These are phyloP conservation scores for Cicer chorassanicum DNA, from an alignment of 306 rosid genomes.

Conservation along the genomic window DNA sequence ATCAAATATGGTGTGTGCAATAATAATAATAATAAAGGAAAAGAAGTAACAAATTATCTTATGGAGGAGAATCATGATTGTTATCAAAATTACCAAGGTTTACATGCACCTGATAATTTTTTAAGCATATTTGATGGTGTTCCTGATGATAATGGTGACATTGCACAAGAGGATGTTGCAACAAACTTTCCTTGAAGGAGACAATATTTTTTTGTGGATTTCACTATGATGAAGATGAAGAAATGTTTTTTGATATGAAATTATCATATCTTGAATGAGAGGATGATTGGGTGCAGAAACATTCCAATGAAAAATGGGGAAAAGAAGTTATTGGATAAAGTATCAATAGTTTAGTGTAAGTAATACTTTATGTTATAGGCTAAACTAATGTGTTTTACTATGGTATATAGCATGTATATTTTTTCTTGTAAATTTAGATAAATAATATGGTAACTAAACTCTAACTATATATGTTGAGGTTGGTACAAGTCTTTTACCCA, in stretches of 20 bases:
- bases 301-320: constrained; percentile 14
- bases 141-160: constrained; percentile 40
- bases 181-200: constrained; percentile 16
- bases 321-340: background rate
- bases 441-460: no score
- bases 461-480: no score
- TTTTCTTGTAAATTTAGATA: no score
- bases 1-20: constrained; percentile 31
- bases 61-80: constrained; percentile 51
- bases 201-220: constrained; percentile 13
- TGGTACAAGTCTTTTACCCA: no score
- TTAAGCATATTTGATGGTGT: constrained; percentile 46
- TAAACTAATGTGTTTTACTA: background rate
- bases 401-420: no score
- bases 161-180: constrained; percentile 18
- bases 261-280: constrained; percentile 43
- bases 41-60: constrained; percentile 43
- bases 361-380: background rate
- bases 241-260: constrained; percentile 41
- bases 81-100: constrained; percentile 41
- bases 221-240: background rate
- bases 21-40: constrained; percentile 7
- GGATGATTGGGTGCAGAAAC: background rate
- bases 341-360: background rate
- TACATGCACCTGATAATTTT: constrained; percentile 45